Base-by-base conservation (phyloP, 2,329 filamentous ascomycete species). In the Cladosporium sp. region DNA sequence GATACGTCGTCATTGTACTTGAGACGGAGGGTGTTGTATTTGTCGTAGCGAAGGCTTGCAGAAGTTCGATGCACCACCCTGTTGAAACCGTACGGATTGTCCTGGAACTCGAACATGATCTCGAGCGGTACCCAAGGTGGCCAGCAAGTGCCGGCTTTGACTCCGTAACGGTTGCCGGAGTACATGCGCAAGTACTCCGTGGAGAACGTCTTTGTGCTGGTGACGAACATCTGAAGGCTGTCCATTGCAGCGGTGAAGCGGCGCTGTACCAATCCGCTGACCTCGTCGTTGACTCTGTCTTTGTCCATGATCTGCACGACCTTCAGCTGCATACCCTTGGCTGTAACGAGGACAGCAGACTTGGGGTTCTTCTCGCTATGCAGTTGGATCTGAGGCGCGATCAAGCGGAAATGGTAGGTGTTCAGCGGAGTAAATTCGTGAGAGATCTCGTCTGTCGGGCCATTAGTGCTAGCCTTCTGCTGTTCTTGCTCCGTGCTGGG, bases 271-370 rank as follows among this genome's bases (percentile, higher is more conserved):
- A 99, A 79, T 50, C 93, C 95, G 64, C 89, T 95, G 63, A 99
- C 90, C 61, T 88, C 86, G 67, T 99, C 93, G 44, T 84, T 91
- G 53, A 97, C 82, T 56, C 93, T 82, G 63, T 90, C 86, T 70
- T 95, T 96, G 72, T 98, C 93, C 87, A 97, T 95, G 63, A 98
- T 92, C 59, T 96, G 92, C 16, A 98, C 82, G 9, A 98, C 87
- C 73, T 97, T 97, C 53, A 97, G 81, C 69, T 97, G 91, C 90
- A 98, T 98, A 49, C 91, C 89, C 70, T 97, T 97, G 28, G 91
- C 90, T 3, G 92, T 93, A 43, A 97, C 85, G n/a, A 99, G 77
- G 4, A 96, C 87, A n/a, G 95, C 93, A 54, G 95, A 87, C 69
- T 95, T 95, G 56, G 86, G 86, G 69, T 98, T 97, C 77, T 96